These are phyloP conservation scores for Cenchrus fungigraminus DNA, from an alignment of 176 grass and related monocot species.

Conservation along the genomic window DNA sequence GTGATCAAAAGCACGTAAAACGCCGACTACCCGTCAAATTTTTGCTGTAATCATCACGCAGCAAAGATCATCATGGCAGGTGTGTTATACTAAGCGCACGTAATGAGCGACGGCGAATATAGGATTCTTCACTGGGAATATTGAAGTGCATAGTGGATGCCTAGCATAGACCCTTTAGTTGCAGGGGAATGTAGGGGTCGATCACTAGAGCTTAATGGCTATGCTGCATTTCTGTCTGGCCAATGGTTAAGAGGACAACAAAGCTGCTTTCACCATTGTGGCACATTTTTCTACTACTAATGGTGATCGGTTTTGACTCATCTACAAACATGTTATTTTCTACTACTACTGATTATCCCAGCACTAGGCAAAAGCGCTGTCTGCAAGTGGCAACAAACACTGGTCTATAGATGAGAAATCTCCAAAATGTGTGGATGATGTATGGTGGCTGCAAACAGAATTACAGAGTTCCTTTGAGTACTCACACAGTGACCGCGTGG, in stretches of 20 bases:
- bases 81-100: not conserved
- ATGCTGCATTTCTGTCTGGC: slow-evolving; percentile 33
- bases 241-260: slow-evolving; percentile 28
- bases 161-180: not conserved
- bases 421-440: not conserved
- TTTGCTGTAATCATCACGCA: slow-evolving; percentile 29
- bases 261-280: slow-evolving; percentile 31
- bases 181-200: slow-evolving; percentile 29
- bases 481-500: slow-evolving; percentile 63
- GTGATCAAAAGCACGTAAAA: slow-evolving; percentile 10
- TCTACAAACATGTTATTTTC: slow-evolving; percentile 6
- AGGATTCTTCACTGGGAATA: slow-evolving; percentile 26
- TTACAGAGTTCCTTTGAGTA: not conserved
- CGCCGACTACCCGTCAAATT: slow-evolving; percentile 9
- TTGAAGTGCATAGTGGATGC: slow-evolving; percentile 37
- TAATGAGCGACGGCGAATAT: slow-evolving; percentile 38
- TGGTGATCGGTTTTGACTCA: slow-evolving; percentile 24
- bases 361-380: slow-evolving; percentile 39
- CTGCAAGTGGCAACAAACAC: not conserved
- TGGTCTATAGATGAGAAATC: not conserved
- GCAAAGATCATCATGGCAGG: slow-evolving; percentile 33
- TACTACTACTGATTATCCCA: not conserved
- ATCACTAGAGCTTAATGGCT: slow-evolving; percentile 42
- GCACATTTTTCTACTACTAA: slow-evolving; percentile 33
- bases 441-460: not conserved